A percentile compares a stretch with the other conserved stretches of the same genome.
Evolutionary conservation across 495 filamentous ascomycete genomes (phyloP).

Genomic region (Xylaria palmicola): DNA sequence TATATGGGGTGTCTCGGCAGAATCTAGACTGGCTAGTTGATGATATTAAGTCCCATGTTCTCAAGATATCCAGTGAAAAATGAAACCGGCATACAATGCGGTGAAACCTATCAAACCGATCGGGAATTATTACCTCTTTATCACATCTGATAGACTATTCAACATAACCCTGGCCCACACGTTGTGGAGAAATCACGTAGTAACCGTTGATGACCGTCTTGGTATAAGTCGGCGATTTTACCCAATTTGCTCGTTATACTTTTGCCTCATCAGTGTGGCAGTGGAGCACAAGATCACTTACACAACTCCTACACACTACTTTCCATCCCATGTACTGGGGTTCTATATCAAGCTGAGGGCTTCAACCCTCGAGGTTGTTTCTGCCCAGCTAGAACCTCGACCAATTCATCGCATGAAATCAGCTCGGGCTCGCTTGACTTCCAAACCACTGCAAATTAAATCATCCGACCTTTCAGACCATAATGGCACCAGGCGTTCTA

Average conservation of each 20-base stretch:
- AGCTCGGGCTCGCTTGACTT: too few relatives aligned
- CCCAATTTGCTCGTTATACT: slow-evolving; percentile 4
- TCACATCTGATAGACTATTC: slow-evolving; percentile 1
- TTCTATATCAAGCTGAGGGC: slow-evolving; percentile 2
- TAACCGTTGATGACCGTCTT: background rate
- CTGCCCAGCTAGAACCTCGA: background rate
- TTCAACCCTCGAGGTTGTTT: background rate
- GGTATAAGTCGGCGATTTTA: slow-evolving; percentile 30
- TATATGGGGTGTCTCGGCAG: background rate
- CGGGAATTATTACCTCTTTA: slow-evolving; percentile 16
- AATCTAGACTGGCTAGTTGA: background rate
- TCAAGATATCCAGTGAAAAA: background rate
- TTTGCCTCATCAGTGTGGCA: slow-evolving; percentile 7
- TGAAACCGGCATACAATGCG: background rate
- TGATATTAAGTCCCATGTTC: background rate
- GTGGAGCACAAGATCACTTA: slow-evolving; percentile 21
- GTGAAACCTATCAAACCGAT: background rate
- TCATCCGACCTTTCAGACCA: background rate
- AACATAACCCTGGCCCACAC: slow-evolving; percentile 15
- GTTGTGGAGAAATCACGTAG: slow-evolving; percentile 5
- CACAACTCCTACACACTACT: slow-evolving; percentile 11
- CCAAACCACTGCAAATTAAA: background rate
- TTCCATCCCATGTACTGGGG: background rate
- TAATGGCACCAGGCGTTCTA: slow-evolving; percentile 30
- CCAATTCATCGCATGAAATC: too few relatives aligned